Base-by-base conservation (phyloP, 1,139 yeast genomes). In the Eremothecium gossypii region DNA sequence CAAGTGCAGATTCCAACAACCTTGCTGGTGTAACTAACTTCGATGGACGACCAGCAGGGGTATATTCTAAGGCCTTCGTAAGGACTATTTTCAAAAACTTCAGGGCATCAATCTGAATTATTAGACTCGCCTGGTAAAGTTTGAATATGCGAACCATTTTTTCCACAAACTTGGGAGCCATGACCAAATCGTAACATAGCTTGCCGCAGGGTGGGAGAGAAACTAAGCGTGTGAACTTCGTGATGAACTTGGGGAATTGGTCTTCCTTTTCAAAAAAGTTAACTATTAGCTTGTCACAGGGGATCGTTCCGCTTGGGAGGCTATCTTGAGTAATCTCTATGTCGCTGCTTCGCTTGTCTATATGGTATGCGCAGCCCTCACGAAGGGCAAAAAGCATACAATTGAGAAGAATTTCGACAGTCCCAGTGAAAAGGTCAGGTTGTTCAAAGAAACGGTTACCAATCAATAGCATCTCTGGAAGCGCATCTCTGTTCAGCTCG, bases 41-140 rank as follows among this genome's bases (percentile, higher is more conserved):
- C n/a, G 40, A 14, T 14, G 33, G 27, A n/a, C 27, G 20, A 8
- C 37, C n/a, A 9, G 27, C 17, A 10, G 40, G 43, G 17, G 37
- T 32, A 31, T 34, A 47, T 23, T 49, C 49, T 11, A 51, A 37
- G 7, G 54, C 49, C 23, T 51, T 46, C 4, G 49, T 41, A 23
- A 57, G 51, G 1, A 55, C 41, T 3, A 54, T 36, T 40, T 60
- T 61, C 12, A 60, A 41, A 14, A 59, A 56, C 39, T 61, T 60
- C 36, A 61, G 45, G 26, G 61, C 41, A 33, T 61, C 65, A 36
- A 61, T 59, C 44, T 61, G 65, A 11, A 60, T 54, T 23, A 61
- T 44, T 12, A 60, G 40, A 39, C 63, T 57, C 28, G 57, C 57
- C 33, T 53, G 52, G 40, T 58, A 60, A n/a, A 53, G 40, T 33